Conservation (phyloP, 495 filamentous ascomycete species). For the Tetracladium marchalianum region DNA sequence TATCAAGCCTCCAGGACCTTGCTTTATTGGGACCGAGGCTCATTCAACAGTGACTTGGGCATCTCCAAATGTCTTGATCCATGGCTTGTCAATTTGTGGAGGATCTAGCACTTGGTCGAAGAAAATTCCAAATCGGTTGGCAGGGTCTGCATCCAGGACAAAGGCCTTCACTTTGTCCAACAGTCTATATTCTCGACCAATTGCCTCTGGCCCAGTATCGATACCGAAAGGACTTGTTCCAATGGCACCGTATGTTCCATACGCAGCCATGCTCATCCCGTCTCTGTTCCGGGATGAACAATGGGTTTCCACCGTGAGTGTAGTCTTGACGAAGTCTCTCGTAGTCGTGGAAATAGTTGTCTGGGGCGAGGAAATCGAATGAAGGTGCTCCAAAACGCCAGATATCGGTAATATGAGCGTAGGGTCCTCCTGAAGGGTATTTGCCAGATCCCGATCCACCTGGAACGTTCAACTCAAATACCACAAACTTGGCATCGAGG, state of each 20-base stretch:
- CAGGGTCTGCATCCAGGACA: constrained; percentile 31
- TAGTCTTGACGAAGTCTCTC: constrained; percentile 28
- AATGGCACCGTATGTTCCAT: constrained; percentile 31
- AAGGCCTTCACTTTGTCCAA: constrained; percentile 23
- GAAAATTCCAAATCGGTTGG: constrained; percentile 32
- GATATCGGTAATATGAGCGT: constrained; percentile 31
- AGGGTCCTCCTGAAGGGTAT: constrained; percentile 36
- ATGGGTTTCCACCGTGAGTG: constrained; percentile 31
- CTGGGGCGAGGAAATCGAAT: constrained; percentile 38
- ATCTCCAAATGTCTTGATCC: constrained; percentile 24
- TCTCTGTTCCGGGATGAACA: constrained; percentile 44
- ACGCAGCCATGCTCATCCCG: constrained; percentile 37
- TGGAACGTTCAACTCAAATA: constrained; percentile 27
- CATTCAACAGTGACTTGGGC: constrained; percentile 32
- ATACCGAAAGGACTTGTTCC: constrained; percentile 36
- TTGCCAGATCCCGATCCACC: constrained; percentile 31
- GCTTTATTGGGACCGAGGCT: constrained; percentile 37
- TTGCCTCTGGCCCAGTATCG: constrained; percentile 23
- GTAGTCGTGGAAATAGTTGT: constrained; percentile 39
- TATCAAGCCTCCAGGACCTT: constrained; percentile 32
- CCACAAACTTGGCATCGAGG: constrained; percentile 30
- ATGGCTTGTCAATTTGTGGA: background rate
- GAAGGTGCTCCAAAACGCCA: constrained; percentile 32
- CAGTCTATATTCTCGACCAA: constrained; percentile 24
- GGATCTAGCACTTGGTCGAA: constrained; percentile 28